Evolutionary conservation across 1,139 yeast genomes (phyloP).

Genomic region (Sugiyamaella sp.): DNA sequence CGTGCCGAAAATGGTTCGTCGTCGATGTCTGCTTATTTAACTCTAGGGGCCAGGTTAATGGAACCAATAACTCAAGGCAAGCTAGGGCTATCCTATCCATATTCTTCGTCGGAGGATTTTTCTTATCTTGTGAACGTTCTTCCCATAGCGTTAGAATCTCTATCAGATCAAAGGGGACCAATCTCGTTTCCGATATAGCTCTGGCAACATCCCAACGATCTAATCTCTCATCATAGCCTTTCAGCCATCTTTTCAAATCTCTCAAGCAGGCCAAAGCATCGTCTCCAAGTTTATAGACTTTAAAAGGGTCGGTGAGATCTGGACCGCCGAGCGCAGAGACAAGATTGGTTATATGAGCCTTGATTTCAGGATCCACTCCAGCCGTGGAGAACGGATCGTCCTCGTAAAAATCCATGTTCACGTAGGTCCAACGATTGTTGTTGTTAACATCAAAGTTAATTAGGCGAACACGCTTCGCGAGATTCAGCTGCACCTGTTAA

Average conservation of each 20-base stretch:
- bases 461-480: too few species aligned
- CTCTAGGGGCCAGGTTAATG: conserved; percentile 84
- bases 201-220: conserved; percentile 78
- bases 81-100: conserved; percentile 66
- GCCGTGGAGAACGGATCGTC: neutral
- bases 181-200: conserved; percentile 81
- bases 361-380: conserved; percentile 29
- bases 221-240: conserved; percentile 74
- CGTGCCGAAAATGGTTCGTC: conserved; percentile 56
- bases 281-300: conserved; percentile 79
- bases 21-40: conserved; percentile 54
- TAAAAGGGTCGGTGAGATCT: conserved; percentile 56
- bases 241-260: conserved; percentile 87
- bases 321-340: conserved; percentile 84
- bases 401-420: conserved; percentile 7
- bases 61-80: conserved; percentile 76
- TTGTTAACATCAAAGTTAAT: neutral
- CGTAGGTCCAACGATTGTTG: neutral
- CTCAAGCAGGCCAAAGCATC: conserved; percentile 89
- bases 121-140: conserved; percentile 37
- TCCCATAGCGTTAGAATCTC: conserved; percentile 83
- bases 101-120: conserved; percentile 38
- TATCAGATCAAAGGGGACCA: conserved; percentile 71
- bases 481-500: too few species aligned
- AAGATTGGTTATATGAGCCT: conserved; percentile 69